A percentile compares a stretch with the other conserved stretches of the same genome.
These are phyloP conservation scores for Entrophospora sp. DNA, from an alignment of 192 early-diverging fungal species.

Conservation along the genomic window DNA sequence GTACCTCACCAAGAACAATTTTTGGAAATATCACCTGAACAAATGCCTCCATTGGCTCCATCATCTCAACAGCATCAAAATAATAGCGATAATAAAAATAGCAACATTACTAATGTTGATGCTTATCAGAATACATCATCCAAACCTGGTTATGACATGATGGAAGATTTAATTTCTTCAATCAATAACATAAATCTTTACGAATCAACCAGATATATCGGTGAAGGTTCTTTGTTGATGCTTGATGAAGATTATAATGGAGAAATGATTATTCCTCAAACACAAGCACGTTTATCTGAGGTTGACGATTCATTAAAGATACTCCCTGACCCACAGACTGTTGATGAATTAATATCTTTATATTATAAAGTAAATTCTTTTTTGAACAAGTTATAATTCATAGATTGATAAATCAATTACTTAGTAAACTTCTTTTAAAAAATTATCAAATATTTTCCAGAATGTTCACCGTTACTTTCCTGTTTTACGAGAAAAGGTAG, in stretches of 20 bases:
- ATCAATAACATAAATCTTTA: not conserved
- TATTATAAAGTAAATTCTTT: not conserved
- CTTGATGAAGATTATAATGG: not conserved
- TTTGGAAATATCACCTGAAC: not conserved
- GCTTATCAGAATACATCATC: no score
- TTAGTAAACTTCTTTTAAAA: no score
- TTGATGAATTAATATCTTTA: not conserved
- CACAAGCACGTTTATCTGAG: not conserved
- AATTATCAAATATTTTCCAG: no score
- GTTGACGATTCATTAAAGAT: not conserved
- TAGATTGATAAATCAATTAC: no score
- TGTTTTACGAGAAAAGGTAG: not conserved
- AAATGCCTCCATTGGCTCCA: not conserved
- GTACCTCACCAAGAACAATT: not conserved
- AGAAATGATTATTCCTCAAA: conserved; percentile 2
- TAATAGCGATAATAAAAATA: no score
- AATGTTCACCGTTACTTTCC: conserved; percentile 1
- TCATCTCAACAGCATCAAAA: not conserved
- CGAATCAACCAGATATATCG: conserved; percentile 8
- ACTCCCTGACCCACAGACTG: not conserved
- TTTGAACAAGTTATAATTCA: no score
- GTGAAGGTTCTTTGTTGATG: conserved; percentile 3
- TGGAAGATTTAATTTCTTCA: not conserved
- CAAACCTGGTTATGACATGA: no score
- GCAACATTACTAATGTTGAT: no score